Percentiles rank a stretch among this genome's conserved stretches.
Conservation (phyloP, 2,329 filamentous ascomycete species). For the Cordyceps militaris region DNA sequence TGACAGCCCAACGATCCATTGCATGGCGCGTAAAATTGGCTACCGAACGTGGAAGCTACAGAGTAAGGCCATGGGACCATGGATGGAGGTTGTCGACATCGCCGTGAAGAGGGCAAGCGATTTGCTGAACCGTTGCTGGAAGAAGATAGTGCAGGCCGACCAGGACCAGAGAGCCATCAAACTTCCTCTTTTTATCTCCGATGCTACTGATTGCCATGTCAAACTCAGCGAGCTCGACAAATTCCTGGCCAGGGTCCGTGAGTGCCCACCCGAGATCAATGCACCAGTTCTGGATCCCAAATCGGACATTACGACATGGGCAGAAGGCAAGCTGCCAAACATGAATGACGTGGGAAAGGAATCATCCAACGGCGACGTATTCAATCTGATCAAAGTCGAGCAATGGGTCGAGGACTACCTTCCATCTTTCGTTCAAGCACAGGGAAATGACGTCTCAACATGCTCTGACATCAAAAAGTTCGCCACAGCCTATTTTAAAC, state of each 20-base stretch:
- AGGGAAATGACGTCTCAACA: constrained; percentile 17
- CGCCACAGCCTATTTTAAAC: constrained; percentile 28
- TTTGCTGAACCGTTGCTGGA: neutral
- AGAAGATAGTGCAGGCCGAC: neutral
- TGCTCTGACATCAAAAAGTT: constrained; percentile 24
- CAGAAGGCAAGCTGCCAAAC: neutral
- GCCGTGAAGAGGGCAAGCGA: neutral
- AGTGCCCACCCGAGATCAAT: neutral
- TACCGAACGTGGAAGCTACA: constrained; percentile 36
- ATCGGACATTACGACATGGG: neutral
- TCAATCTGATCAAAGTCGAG: constrained; percentile 36
- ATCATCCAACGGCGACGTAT: neutral
- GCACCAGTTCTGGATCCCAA: neutral
- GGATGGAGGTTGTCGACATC: constrained; percentile 9
- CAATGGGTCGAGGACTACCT: constrained; percentile 39
- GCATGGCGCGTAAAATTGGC: constrained; percentile 38
- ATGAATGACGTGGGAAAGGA: neutral
- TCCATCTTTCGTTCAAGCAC: neutral
- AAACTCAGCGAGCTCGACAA: neutral
- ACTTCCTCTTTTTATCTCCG: neutral
- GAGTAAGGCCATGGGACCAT: neutral
- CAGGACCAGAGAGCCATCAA: neutral
- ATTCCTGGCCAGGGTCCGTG: neutral
- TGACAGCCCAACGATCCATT: constrained; percentile 25
- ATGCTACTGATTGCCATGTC: too few relatives aligned